Conservation (phyloP, 148 eudicot species). For the Vaccinium myrtillus region DNA sequence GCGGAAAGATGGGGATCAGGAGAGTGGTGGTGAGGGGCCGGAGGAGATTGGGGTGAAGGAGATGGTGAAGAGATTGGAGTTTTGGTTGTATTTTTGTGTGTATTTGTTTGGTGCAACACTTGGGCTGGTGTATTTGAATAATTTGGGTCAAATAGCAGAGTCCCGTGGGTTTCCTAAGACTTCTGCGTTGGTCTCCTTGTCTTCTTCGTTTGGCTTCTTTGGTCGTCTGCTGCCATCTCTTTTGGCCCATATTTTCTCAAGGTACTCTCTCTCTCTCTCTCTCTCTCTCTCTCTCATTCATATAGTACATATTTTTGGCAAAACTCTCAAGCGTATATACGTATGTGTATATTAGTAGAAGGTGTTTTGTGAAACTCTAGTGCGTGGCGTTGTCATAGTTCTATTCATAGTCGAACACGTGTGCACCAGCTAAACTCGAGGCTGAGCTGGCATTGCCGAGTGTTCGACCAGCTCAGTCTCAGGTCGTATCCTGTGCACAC, state of each 20-base stretch:
- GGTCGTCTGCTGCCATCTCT: constrained; percentile 82
- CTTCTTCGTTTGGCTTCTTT: constrained; percentile 79
- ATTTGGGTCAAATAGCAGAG: constrained; percentile 88
- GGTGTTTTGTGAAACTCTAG: too few species aligned
- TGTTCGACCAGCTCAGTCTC: too few species aligned
- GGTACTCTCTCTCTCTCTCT: constrained; percentile 28
- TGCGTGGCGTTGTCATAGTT: too few species aligned
- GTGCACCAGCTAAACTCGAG: too few species aligned
- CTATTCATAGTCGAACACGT: too few species aligned
- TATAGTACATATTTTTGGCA: too few species aligned
- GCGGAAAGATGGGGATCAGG: constrained; percentile 1
- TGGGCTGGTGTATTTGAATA: constrained; percentile 80
- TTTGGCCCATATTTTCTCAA: constrained; percentile 50
- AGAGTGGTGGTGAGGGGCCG: background rate
- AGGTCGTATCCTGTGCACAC: too few species aligned
- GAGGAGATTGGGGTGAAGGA: constrained; percentile 55
- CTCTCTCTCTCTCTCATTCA: background rate
- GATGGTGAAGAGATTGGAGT: constrained; percentile 67
- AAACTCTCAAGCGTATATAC: too few species aligned
- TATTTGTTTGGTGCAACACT: constrained; percentile 79
- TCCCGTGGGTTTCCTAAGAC: constrained; percentile 63
- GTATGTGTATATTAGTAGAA: too few species aligned
- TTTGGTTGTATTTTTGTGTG: constrained; percentile 77
- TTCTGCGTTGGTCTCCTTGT: constrained; percentile 67
- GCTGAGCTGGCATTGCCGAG: too few species aligned